phyloP scores from a whole-genome alignment of 257 asterid species.

The Ilex asprella region DNA sequence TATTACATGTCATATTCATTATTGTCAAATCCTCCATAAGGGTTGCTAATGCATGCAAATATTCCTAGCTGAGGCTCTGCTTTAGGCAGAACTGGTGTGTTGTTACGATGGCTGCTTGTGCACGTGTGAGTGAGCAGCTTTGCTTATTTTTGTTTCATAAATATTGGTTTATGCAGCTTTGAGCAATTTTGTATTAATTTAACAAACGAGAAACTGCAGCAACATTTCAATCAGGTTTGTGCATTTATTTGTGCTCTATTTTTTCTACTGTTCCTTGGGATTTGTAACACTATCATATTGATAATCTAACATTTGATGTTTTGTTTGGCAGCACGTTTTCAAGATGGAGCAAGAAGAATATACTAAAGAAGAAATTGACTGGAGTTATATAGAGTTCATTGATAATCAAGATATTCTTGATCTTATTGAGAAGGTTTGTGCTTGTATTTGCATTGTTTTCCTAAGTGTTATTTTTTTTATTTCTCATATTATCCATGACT shows the following conservation, averaged over 20 bases:
- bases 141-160: background rate
- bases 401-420: conserved; percentile 94
- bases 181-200: conserved; percentile 94
- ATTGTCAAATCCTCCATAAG: no score
- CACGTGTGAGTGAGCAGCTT: no score
- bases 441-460: conserved; percentile 1
- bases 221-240: conserved; percentile 90
- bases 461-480: conserved; percentile 1
- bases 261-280: background rate
- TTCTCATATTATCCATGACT: background rate
- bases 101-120: no score
- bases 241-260: conserved; percentile 4
- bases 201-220: conserved; percentile 96
- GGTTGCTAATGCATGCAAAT: no score
- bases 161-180: conserved; percentile 48
- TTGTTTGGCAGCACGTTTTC: conserved; percentile 71
- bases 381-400: conserved; percentile 84
- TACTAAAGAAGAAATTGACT: conserved; percentile 80
- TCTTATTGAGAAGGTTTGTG: conserved; percentile 79
- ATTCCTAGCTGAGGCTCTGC: no score
- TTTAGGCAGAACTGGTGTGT: no score
- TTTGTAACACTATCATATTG: no score
- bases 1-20: no score
- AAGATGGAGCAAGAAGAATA: conserved; percentile 98
- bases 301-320: conserved; percentile 3